Evolutionary conservation across 495 filamentous ascomycete species (phyloP).

Genomic region (Clohesyomyces aquaticus): DNA sequence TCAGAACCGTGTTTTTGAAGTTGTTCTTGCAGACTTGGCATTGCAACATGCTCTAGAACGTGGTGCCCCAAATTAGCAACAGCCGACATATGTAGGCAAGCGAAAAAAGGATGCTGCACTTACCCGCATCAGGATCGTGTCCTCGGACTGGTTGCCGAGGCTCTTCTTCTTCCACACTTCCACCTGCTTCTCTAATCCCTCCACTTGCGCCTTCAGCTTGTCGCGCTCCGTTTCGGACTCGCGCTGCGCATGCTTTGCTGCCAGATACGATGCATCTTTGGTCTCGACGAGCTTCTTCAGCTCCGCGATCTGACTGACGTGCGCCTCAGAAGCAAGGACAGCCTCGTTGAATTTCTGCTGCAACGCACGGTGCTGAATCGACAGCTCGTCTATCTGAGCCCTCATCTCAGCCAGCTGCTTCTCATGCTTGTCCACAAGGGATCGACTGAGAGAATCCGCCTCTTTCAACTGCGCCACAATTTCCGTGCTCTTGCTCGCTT

Average conservation of each 20-base stretch:
- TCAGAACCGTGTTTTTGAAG: conserved; percentile 91
- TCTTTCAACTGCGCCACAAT: conserved; percentile 94
- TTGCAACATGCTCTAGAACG: conserved; percentile 82
- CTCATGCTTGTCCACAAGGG: conserved; percentile 78
- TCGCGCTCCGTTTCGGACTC: conserved; percentile 75
- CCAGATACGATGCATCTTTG: conserved; percentile 67
- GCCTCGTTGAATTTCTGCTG: conserved; percentile 73
- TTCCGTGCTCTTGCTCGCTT: conserved; percentile 88
- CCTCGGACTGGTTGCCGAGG: conserved; percentile 75
- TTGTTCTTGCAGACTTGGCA: conserved; percentile 88
- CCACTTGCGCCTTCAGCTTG: conserved; percentile 69
- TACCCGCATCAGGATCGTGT: conserved; percentile 83
- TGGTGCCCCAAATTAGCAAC: conserved; percentile 9
- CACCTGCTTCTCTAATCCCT: conserved; percentile 73
- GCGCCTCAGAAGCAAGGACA: conserved; percentile 65
- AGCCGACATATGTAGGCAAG: not conserved
- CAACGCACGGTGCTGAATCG: conserved; percentile 68
- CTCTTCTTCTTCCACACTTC: conserved; percentile 82
- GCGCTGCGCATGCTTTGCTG: conserved; percentile 62
- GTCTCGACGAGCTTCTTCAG: conserved; percentile 69
- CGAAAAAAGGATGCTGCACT: conserved; percentile 45
- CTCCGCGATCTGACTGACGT: conserved; percentile 77
- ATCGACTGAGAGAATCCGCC: conserved; percentile 64
- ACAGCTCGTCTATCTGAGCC: conserved; percentile 68
- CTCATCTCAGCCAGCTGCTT: conserved; percentile 84